phyloP scores from a whole-genome alignment of 257 asterid genomes.

The Apocynum venetum region DNA sequence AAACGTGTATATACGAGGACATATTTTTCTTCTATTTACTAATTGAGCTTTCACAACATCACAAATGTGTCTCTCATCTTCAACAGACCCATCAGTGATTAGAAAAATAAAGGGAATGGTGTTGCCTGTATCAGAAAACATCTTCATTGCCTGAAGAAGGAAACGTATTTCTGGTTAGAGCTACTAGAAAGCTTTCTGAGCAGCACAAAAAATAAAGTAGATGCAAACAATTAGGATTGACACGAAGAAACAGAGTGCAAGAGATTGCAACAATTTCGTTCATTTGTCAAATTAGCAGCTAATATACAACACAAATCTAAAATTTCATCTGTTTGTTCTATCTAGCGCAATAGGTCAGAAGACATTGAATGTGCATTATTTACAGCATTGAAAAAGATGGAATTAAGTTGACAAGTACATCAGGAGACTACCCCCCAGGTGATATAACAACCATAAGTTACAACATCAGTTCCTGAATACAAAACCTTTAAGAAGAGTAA shows the following conservation, averaged over 20 bases:
- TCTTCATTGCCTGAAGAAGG: slow-evolving; percentile 61
- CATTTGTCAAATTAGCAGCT: neutral
- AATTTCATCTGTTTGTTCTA: neutral
- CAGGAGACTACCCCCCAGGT: neutral
- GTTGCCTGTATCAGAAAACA: slow-evolving; percentile 53
- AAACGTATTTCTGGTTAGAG: slow-evolving; percentile 5
- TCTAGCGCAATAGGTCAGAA: neutral
- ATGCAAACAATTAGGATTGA: neutral
- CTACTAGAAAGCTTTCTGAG: slow-evolving; percentile 5
- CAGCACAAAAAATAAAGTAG: neutral
- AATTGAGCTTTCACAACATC: slow-evolving; percentile 50
- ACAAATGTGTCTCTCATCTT: slow-evolving; percentile 80
- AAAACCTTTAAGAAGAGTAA: neutral
- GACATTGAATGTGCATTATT: neutral
- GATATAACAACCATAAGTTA: neutral
- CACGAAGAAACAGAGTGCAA: slow-evolving; percentile 2
- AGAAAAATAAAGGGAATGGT: slow-evolving; percentile 68
- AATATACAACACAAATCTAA: neutral
- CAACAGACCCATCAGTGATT: slow-evolving; percentile 88
- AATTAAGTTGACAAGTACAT: neutral
- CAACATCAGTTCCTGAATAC: neutral
- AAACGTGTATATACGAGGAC: slow-evolving; percentile 75
- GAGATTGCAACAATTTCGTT: neutral
- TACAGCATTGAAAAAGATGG: neutral
- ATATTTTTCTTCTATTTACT: slow-evolving; percentile 34